Evolutionary conservation across 345 rosid species (phyloP).

Genomic region (Orychophragmus violaceus): DNA sequence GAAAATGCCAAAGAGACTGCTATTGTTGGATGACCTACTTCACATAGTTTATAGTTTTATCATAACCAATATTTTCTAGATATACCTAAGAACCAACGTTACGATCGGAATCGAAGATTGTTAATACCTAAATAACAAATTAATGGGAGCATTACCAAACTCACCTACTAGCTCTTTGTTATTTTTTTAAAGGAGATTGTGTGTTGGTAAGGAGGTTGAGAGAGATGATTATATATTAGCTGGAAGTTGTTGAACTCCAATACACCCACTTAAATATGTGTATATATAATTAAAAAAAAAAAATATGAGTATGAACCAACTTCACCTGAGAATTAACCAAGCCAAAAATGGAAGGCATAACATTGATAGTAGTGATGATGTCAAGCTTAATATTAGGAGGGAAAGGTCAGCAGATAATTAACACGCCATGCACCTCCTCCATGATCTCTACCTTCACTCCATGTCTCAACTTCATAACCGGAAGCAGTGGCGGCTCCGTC

Average conservation of each 20-base stretch:
- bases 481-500: slow-evolving; percentile 50
- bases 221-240: neutral
- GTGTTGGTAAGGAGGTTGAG: neutral
- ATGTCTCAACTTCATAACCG: slow-evolving; percentile 68
- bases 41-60: neutral
- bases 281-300: neutral
- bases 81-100: neutral
- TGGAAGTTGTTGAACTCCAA: slow-evolving; percentile 26
- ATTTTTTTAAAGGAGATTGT: neutral
- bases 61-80: neutral
- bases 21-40: slow-evolving; percentile 23
- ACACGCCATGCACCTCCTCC: slow-evolving; percentile 72
- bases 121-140: neutral
- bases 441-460: slow-evolving; percentile 77
- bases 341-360: neutral
- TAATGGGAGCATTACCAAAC: slow-evolving; percentile 16
- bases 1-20: slow-evolving; percentile 18
- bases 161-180: slow-evolving; percentile 12
- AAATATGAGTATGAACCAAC: neutral
- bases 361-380: slow-evolving; percentile 17
- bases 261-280: slow-evolving; percentile 18
- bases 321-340: neutral
- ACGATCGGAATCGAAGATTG: neutral
- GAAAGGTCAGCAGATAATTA: slow-evolving; percentile 56
- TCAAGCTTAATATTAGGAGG: slow-evolving; percentile 28